Evolutionary conservation across 768 basidiomycete species (phyloP).

Genomic region (Omphalotus guepiniiformis): DNA sequence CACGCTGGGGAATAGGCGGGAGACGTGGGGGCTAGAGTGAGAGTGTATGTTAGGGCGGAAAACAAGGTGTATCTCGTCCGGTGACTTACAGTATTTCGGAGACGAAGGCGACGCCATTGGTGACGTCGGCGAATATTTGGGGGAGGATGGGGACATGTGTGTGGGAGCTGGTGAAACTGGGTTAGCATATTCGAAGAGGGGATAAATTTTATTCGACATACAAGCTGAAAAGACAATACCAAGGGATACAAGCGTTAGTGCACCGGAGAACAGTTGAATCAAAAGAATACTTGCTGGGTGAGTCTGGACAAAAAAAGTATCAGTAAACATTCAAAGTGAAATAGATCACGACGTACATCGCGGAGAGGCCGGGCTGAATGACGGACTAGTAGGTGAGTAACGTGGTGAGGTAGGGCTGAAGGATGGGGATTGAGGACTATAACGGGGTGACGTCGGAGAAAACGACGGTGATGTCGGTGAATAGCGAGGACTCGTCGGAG

Average conservation of each 20-base stretch:
- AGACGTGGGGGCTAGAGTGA: constrained; percentile 68
- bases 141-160: constrained; percentile 85
- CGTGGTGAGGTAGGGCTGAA: constrained; percentile 89
- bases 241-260: constrained; percentile 20
- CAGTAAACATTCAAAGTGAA: constrained; percentile 14
- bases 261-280: constrained; percentile 1
- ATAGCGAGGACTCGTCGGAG: constrained; percentile 82
- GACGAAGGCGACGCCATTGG: constrained; percentile 88
- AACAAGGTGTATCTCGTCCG: neutral
- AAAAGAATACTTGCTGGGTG: constrained; percentile 60
- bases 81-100: constrained; percentile 80
- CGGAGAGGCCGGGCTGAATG: constrained; percentile 92
- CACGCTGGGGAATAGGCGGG: constrained; percentile 87
- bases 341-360: constrained; percentile 53
- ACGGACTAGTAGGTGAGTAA: constrained; percentile 87
- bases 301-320: constrained; percentile 44
- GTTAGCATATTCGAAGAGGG: neutral
- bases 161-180: constrained; percentile 53
- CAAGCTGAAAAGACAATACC: constrained; percentile 44
- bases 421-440: constrained; percentile 86
- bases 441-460: constrained; percentile 81
- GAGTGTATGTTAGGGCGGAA: constrained; percentile 9
- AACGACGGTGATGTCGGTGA: constrained; percentile 83
- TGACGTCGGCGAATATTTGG: constrained; percentile 91
- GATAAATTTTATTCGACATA: constrained; percentile 32